Conservation (phyloP, 805 yeast species). For the Wickerhamiella sorbophila region DNA sequence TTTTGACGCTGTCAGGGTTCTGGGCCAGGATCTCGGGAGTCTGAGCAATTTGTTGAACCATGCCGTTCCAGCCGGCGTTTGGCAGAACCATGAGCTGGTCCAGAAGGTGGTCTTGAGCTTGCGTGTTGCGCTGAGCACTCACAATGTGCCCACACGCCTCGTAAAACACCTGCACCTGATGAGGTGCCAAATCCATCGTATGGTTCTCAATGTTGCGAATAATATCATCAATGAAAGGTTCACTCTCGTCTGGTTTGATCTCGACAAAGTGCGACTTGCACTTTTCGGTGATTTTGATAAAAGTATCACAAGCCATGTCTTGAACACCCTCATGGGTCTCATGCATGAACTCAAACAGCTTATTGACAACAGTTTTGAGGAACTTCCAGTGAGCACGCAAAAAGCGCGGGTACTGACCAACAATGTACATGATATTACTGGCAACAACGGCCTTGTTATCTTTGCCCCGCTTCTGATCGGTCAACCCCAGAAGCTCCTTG, state of each 20-base stretch:
- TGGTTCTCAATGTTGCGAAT: constrained; percentile 69
- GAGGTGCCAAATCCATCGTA: constrained; percentile 88
- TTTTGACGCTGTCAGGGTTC: constrained; percentile 72
- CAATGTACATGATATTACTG: constrained; percentile 98
- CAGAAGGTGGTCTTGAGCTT: constrained; percentile 51
- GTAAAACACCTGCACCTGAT: constrained; percentile 94
- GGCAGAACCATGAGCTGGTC: constrained; percentile 79
- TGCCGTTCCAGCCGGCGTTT: constrained; percentile 86
- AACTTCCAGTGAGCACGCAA: constrained; percentile 97
- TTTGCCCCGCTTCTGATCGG: constrained; percentile 93
- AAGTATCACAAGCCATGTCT: constrained; percentile 99
- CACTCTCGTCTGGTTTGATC: constrained; percentile 69
- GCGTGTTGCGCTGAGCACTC: constrained; percentile 63
- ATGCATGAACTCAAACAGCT: constrained; percentile 96
- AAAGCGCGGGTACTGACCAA: constrained; percentile 96
- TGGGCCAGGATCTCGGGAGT: constrained; percentile 60
- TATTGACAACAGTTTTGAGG: constrained; percentile 86
- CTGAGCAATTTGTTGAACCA: constrained; percentile 69
- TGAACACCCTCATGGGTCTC: constrained; percentile 99
- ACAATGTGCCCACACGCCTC: constrained; percentile 94
- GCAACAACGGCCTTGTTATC: constrained; percentile 99
- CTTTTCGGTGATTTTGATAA: constrained; percentile 85
- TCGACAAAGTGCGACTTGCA: constrained; percentile 92
- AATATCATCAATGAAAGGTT: constrained; percentile 85
- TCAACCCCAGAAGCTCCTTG: constrained; percentile 76